A percentile compares a stretch with the other conserved stretches of the same genome.
These are phyloP conservation scores for Canariomyces notabilis DNA, from an alignment of 2,329 filamentous ascomycete genomes.

Conservation along the genomic window DNA sequence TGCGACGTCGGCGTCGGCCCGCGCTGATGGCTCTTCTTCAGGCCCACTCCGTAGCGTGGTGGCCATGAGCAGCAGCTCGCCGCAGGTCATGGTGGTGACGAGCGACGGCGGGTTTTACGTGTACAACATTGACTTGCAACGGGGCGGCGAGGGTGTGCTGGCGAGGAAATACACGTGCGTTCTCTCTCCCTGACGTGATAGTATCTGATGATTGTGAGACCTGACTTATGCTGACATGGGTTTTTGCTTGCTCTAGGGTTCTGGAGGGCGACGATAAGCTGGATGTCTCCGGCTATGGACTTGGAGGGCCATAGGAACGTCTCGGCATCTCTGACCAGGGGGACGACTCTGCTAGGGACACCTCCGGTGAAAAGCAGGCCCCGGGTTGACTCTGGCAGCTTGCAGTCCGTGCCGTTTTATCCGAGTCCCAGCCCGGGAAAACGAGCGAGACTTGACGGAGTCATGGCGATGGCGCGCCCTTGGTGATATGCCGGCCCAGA, in stretches of 20 bases:
- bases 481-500: no score
- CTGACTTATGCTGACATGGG: no score
- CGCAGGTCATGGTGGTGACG: slow-evolving; percentile 96
- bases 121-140: slow-evolving; percentile 91
- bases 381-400: no score
- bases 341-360: no score
- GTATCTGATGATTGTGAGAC: no score
- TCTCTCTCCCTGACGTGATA: background rate
- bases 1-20: slow-evolving; percentile 28
- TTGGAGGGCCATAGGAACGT: background rate
- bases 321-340: background rate
- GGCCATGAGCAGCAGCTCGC: slow-evolving; percentile 89
- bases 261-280: slow-evolving; percentile 52
- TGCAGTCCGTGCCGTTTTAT: no score
- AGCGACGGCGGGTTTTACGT: slow-evolving; percentile 94
- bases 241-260: slow-evolving; percentile 35
- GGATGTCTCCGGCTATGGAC: slow-evolving; percentile 43
- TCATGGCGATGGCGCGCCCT: no score
- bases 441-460: no score
- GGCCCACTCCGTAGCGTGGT: slow-evolving; percentile 80
- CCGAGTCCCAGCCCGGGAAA: no score
- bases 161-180: slow-evolving; percentile 90
- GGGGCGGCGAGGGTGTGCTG: slow-evolving; percentile 85
- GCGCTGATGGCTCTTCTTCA: slow-evolving; percentile 22
- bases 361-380: no score